Conservation (phyloP, 305 asterid species). For the Fraxinus xanthoxyloides region DNA sequence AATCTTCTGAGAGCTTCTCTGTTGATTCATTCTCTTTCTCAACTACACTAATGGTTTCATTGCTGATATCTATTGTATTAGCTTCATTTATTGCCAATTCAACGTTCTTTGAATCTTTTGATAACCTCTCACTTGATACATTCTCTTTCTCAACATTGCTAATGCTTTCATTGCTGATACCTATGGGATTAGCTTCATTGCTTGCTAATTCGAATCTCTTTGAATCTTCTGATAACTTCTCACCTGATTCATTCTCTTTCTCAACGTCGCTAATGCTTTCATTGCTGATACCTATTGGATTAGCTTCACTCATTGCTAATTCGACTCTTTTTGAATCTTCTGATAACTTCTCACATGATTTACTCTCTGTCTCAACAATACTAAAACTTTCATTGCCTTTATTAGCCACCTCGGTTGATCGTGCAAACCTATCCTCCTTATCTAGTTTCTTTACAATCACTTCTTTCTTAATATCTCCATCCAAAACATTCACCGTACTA, state of each 20-base stretch:
- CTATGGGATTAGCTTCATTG: background rate
- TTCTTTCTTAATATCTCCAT: slow-evolving; percentile 30
- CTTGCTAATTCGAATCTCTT: background rate
- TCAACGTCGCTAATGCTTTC: slow-evolving; percentile 4
- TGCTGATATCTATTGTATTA: background rate
- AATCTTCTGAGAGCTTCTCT: slow-evolving; percentile 28
- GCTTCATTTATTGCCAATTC: background rate
- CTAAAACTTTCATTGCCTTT: background rate
- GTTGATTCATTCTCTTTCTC: slow-evolving; percentile 26
- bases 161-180: background rate
- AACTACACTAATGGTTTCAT: too few species aligned
- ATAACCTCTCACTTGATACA: slow-evolving; percentile 12
- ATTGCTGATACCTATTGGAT: background rate
- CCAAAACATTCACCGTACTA: slow-evolving; percentile 33
- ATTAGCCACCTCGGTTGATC: slow-evolving; percentile 25
- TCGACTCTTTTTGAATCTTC: slow-evolving; percentile 13
- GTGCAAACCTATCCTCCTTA: slow-evolving; percentile 16
- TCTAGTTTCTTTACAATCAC: slow-evolving; percentile 28
- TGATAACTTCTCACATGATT: slow-evolving; percentile 11
- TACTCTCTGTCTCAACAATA: slow-evolving; percentile 13
- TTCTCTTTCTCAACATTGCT: slow-evolving; percentile 18
- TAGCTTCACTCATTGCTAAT: background rate
- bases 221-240: slow-evolving; percentile 11
- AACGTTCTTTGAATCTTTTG: slow-evolving; percentile 2
- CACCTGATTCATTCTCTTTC: slow-evolving; percentile 15